Evolutionary conservation across 169 alveolate species (phyloP).

Genomic region (Plasmodium blacklocki): DNA sequence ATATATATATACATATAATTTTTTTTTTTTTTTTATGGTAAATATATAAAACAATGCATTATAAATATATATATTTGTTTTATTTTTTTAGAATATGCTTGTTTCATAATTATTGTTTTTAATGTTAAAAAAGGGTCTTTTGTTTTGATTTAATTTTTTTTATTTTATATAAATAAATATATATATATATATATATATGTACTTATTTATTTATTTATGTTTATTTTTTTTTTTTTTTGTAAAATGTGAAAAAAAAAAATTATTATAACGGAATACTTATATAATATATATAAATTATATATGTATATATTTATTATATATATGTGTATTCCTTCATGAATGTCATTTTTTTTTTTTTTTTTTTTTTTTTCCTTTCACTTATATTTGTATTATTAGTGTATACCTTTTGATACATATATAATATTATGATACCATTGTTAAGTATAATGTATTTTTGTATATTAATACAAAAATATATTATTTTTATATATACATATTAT

Average conservation of each 20-base stretch:
- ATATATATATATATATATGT: constrained; percentile 2
- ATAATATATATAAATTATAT: neutral
- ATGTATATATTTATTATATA: neutral
- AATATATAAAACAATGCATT: no score
- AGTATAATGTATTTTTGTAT: neutral
- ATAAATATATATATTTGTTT: no score
- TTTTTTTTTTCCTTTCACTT: neutral
- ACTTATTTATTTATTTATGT: neutral
- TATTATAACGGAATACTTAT: no score
- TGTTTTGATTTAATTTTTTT: no score
- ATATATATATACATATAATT: no score
- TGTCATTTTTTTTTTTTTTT: neutral
- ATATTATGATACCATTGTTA: no score
- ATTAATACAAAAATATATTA: constrained; percentile 2
- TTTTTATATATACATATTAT: constrained; percentile 2
- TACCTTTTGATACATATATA: no score
- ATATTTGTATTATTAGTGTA: no score
- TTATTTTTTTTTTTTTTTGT: constrained; percentile 1
- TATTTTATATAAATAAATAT: neutral
- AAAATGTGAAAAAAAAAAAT: neutral
- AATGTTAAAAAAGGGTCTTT: no score
- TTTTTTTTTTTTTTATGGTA: no score
- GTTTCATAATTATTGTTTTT: no score
- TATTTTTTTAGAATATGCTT: no score
- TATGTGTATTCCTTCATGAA: constrained; percentile 6